phyloP scores from a whole-genome alignment of 2,329 filamentous ascomycete species.

The Aspergillus uvarum region DNA sequence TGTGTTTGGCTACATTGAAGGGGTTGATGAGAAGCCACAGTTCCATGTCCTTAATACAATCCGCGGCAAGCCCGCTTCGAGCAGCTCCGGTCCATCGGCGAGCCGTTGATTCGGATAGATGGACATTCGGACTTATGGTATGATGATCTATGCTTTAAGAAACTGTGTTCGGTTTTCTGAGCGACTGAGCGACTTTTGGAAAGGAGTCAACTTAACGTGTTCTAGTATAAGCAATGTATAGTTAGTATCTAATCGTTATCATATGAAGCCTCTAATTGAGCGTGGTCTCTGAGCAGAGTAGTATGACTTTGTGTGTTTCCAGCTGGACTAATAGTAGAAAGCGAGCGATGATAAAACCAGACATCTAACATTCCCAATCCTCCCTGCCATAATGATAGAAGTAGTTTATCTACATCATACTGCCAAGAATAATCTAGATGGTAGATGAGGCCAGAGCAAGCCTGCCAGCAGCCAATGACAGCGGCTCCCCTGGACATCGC shows the following conservation, averaged over 20 bases:
- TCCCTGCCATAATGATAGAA: too few species aligned
- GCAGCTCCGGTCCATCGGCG: constrained; percentile 18
- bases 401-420: too few species aligned
- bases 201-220: neutral
- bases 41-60: constrained; percentile 34
- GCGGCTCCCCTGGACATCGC: neutral
- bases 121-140: neutral
- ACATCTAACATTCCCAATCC: too few species aligned
- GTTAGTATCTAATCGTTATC: neutral
- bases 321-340: neutral
- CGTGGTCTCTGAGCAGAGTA: neutral
- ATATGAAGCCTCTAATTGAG: neutral
- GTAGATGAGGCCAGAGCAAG: constrained; percentile 2
- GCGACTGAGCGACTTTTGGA: neutral
- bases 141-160: neutral
- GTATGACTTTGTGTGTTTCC: neutral
- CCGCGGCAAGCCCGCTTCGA: constrained; percentile 20
- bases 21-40: constrained; percentile 19
- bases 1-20: constrained; percentile 33
- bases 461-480: constrained; percentile 13
- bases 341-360: too few species aligned
- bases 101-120: constrained; percentile 17
- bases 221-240: neutral
- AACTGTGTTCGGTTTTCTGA: neutral
- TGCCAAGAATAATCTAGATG: too few species aligned